Percentiles rank a stretch among this genome's conserved stretches.
phyloP scores from a whole-genome alignment of 768 basidiomycete species.

The Hortiboletus campestris region DNA sequence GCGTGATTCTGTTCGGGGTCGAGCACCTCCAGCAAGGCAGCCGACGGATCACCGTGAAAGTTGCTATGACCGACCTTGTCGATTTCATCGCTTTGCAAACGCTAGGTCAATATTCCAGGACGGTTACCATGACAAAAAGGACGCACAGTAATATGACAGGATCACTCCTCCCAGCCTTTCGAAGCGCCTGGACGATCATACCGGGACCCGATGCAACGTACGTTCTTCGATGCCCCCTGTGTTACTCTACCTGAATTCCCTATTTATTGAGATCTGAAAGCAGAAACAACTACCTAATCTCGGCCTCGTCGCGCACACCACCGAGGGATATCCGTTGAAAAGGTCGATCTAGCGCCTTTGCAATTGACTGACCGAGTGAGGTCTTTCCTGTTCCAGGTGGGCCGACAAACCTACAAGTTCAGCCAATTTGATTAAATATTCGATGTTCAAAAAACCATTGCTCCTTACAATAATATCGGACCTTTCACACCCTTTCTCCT shows the following conservation, averaged over 20 bases:
- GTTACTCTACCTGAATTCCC: slow-evolving; percentile 1
- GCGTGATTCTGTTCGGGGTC: slow-evolving; percentile 92
- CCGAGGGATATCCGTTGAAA: slow-evolving; percentile 93
- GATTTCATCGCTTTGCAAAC: slow-evolving; percentile 64
- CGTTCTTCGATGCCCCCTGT: slow-evolving; percentile 67
- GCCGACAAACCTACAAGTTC: slow-evolving; percentile 67
- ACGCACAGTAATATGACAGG: slow-evolving; percentile 70
- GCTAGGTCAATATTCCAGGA: neutral
- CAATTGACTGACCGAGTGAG: slow-evolving; percentile 85
- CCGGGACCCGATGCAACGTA: slow-evolving; percentile 91
- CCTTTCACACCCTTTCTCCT: slow-evolving; percentile 55
- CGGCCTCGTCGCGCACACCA: slow-evolving; percentile 91
- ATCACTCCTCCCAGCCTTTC: slow-evolving; percentile 79
- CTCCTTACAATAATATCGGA: slow-evolving; percentile 62
- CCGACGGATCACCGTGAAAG: slow-evolving; percentile 90
- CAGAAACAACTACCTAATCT: slow-evolving; percentile 45
- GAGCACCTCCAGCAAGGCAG: slow-evolving; percentile 86
- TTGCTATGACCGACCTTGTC: slow-evolving; percentile 88
- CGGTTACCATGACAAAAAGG: neutral
- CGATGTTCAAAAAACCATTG: neutral
- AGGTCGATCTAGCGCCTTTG: slow-evolving; percentile 75
- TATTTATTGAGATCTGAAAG: slow-evolving; percentile 6
- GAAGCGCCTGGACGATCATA: slow-evolving; percentile 79
- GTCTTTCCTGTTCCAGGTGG: slow-evolving; percentile 93
- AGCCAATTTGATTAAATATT: neutral